A percentile compares a stretch with the other conserved stretches of the same genome.
Conservation (phyloP, 345 rosid genomes). For the Microthlaspi erraticum region DNA sequence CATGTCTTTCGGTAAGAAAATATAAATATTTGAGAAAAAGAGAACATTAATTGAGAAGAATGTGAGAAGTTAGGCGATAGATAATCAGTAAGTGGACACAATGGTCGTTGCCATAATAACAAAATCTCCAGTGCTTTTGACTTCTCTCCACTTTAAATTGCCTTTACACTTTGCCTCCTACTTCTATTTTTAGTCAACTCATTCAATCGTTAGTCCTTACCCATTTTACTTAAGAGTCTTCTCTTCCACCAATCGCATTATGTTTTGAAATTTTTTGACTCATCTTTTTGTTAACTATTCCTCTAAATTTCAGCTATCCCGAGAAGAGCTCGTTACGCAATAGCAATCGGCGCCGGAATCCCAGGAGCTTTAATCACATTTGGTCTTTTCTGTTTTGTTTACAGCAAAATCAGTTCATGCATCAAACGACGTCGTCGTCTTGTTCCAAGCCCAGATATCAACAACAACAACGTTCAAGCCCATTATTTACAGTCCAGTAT, state of each 20-base stretch:
- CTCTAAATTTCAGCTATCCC: conserved; percentile 48
- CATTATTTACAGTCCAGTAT: conserved; percentile 34
- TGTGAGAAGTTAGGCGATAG: conserved; percentile 12
- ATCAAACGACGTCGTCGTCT: conserved; percentile 31
- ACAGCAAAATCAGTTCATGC: conserved; percentile 44
- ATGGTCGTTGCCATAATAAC: conserved; percentile 39
- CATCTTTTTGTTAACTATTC: too few species aligned
- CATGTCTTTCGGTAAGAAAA: neutral
- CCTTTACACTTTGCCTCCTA: conserved; percentile 1
- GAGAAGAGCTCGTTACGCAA: conserved; percentile 51
- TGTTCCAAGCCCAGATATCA: conserved; percentile 30
- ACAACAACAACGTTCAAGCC: conserved; percentile 35
- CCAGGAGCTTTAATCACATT: conserved; percentile 51
- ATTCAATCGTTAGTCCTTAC: conserved; percentile 30
- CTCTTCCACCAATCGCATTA: conserved; percentile 26
- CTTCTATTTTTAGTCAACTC: conserved; percentile 35
- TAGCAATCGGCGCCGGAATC: conserved; percentile 60
- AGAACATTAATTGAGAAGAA: neutral
- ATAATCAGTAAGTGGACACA: conserved; percentile 11
- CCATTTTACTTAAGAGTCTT: conserved; percentile 34
- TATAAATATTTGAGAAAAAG: neutral
- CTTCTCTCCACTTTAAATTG: conserved; percentile 28
- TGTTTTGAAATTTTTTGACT: too few species aligned
- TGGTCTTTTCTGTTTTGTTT: conserved; percentile 50
- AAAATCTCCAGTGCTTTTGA: conserved; percentile 34